These are phyloP conservation scores for Cokeromyces recurvatus DNA, from an alignment of 371 early-diverging fungal species.

Conservation along the genomic window DNA sequence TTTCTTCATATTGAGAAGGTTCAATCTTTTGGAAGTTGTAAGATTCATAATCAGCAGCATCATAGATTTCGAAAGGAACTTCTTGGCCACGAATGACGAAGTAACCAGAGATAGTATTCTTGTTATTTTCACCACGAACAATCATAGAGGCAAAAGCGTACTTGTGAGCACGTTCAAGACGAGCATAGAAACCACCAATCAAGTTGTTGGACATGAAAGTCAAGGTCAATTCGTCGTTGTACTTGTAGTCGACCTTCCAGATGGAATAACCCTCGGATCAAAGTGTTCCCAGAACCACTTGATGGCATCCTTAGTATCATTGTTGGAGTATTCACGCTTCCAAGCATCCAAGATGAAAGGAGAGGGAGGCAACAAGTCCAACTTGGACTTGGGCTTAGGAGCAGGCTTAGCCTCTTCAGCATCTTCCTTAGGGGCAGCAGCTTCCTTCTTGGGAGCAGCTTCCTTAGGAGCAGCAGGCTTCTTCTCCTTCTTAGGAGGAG, in stretches of 20 bases:
- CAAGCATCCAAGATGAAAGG: slow-evolving; percentile 83
- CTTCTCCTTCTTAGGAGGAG: slow-evolving; percentile 47
- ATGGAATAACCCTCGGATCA: slow-evolving; percentile 86
- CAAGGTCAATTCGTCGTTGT: slow-evolving; percentile 83
- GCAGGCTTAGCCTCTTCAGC: slow-evolving; percentile 59
- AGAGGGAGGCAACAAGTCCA: slow-evolving; percentile 86
- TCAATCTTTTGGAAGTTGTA: slow-evolving; percentile 82
- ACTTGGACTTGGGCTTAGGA: slow-evolving; percentile 89
- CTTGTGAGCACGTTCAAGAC: slow-evolving; percentile 91
- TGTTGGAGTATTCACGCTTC: slow-evolving; percentile 97
- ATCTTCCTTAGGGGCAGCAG: slow-evolving; percentile 56
- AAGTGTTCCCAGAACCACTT: slow-evolving; percentile 93
- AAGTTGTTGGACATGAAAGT: slow-evolving; percentile 91
- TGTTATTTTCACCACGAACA: slow-evolving; percentile 83
- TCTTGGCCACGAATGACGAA: slow-evolving; percentile 91
- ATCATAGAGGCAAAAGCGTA: slow-evolving; percentile 92
- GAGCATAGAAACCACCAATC: slow-evolving; percentile 90
- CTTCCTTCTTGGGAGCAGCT: slow-evolving; percentile 53
- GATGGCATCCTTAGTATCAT: slow-evolving; percentile 84
- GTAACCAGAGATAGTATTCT: slow-evolving; percentile 90
- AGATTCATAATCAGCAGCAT: slow-evolving; percentile 88
- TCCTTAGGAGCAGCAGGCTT: slow-evolving; percentile 63
- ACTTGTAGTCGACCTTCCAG: slow-evolving; percentile 91
- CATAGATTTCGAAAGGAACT: slow-evolving; percentile 80
- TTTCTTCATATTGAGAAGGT: slow-evolving; percentile 55